Percentiles rank a stretch among this genome's conserved stretches.
Evolutionary conservation across 176 grass and related monocot genomes (phyloP).

Genomic region (Hyparrhenia diplandra): DNA sequence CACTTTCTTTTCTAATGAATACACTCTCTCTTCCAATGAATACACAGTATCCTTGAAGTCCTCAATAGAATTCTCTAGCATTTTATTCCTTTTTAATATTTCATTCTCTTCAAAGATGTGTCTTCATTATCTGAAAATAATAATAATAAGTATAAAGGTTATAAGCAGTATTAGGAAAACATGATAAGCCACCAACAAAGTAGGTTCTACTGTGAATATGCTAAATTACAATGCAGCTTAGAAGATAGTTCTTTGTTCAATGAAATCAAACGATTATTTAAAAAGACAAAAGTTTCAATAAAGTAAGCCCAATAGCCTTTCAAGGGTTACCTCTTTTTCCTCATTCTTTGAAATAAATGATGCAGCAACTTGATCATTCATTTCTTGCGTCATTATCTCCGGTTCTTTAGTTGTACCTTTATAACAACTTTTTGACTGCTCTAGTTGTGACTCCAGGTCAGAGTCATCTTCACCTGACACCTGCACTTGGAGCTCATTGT

Average conservation of each 20-base stretch:
- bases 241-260: not conserved
- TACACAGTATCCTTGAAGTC: slow-evolving; percentile 56
- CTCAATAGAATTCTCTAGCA: slow-evolving; percentile 69
- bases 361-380: slow-evolving; percentile 1
- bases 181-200: not conserved
- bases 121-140: slow-evolving; percentile 58
- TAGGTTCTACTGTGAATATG: not conserved
- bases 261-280: not conserved
- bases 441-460: not conserved
- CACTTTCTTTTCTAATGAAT: no score
- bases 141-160: not conserved
- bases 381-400: slow-evolving; percentile 46
- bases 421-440: slow-evolving; percentile 7
- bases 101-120: slow-evolving; percentile 66
- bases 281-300: not conserved
- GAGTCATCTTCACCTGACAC: no score
- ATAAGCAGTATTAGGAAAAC: not conserved
- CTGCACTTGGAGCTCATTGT: no score
- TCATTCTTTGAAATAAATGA: slow-evolving; percentile 46
- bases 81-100: slow-evolving; percentile 36
- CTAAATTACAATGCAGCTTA: not conserved
- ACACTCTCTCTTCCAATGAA: slow-evolving; percentile 68
- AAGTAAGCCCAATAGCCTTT: not conserved
- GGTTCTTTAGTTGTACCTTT: slow-evolving; percentile 43
- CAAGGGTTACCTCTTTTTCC: slow-evolving; percentile 53